A percentile compares a stretch with the other conserved stretches of the same genome.
Evolutionary conservation across 768 basidiomycete species (phyloP).

Genomic region (Wakefieldia striispora): DNA sequence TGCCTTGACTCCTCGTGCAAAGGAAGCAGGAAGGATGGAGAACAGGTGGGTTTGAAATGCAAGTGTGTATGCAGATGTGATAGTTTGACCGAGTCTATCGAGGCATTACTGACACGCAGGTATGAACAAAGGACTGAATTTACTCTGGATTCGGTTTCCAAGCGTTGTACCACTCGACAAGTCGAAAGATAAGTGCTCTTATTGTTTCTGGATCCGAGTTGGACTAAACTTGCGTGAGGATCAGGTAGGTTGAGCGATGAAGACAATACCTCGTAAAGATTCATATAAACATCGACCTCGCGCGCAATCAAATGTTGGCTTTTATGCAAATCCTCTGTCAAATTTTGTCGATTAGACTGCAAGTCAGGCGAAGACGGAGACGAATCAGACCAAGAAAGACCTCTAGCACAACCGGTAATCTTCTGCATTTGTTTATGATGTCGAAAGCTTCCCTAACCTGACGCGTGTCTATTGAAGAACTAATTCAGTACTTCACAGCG

Average conservation of each 20-base stretch:
- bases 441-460: slow-evolving; percentile 56
- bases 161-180: slow-evolving; percentile 71
- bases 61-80: slow-evolving; percentile 60
- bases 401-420: slow-evolving; percentile 64
- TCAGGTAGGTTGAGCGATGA: not conserved
- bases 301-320: slow-evolving; percentile 54
- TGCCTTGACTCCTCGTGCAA: slow-evolving; percentile 64
- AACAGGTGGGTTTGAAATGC: slow-evolving; percentile 75
- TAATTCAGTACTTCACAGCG: not conserved
- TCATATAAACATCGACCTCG: slow-evolving; percentile 61
- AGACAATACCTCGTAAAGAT: slow-evolving; percentile 54
- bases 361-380: not conserved
- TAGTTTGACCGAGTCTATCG: slow-evolving; percentile 57
- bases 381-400: slow-evolving; percentile 60
- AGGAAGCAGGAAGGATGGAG: slow-evolving; percentile 65
- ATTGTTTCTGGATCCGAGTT: slow-evolving; percentile 49
- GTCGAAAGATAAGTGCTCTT: slow-evolving; percentile 51
- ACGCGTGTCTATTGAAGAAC: slow-evolving; percentile 42
- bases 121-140: slow-evolving; percentile 22
- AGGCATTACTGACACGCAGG: not conserved
- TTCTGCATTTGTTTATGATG: slow-evolving; percentile 53
- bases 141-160: slow-evolving; percentile 72
- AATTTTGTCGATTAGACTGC: not conserved
- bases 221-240: slow-evolving; percentile 33
- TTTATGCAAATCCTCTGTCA: slow-evolving; percentile 60